Evolutionary conservation across 2,329 filamentous ascomycete species (phyloP), one percentile per base, ranked within the genome.

Genomic region (Clarireedia homoeocarpa): DNA sequence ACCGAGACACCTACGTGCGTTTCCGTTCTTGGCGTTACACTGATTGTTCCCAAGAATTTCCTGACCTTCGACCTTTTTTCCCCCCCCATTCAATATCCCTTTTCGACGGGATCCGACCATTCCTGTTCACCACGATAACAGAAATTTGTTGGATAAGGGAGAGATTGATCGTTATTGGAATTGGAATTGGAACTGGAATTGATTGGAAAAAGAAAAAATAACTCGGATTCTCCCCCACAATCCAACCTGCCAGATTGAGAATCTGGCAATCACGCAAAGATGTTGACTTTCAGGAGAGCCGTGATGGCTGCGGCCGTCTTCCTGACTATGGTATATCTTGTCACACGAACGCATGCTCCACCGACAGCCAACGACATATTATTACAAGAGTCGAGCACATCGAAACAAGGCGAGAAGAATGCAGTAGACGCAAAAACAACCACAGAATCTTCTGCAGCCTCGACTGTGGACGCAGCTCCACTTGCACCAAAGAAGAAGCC

Each of bases 211-310:
- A 3, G 20, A 20, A 20, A 20, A 20, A 14, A 34, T 12, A 34
- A 34, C 3, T 34, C 30, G 9, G 10, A 34, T 34, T 34, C 30
- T 34, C 30, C 7, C 7, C 30, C 30, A 34, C 30, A 34, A 3
- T 34, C 30, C 30, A 34, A 46, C 12, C 42, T 44, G 47, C 38
- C 48, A 46, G 58, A 58, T 40, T 38, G 46, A 46, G 42, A 48
- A 26, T 55, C 57, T 61, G 53, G 44, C 56, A 55, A 58, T 58
- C 57, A 49, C 55, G 27, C 68, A 74, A 50, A 67, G 58, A 95
- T 95, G 89, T 79, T 91, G 70, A 88, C 87, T 67, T 89, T 88
- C 69, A 82, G 84, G 67, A 86, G 88, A 72, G 87, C 88, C 67
- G 71, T 95, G 60, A 74, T 89, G 64, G 79, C 85, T 55, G 88